Base-by-base conservation (phyloP, 2,329 filamentous ascomycete genomes). In the Lizonia empirigonia region DNA sequence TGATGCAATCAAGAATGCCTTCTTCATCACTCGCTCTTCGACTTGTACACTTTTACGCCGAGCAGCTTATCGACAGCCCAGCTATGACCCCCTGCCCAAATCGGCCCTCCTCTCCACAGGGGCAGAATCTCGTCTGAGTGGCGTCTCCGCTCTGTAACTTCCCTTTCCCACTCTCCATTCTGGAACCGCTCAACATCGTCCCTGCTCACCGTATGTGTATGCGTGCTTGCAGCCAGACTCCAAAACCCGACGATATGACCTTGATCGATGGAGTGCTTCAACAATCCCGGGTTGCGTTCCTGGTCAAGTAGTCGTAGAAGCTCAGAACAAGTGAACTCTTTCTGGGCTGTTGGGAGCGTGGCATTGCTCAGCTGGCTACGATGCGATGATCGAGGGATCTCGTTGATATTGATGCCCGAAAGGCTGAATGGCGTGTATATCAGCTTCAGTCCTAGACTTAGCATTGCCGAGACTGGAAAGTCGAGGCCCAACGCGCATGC, bases 101-200 rank as follows among this genome's bases (percentile, higher is more conserved):
- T 53, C 33, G 60, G 62, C 22, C 62, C 62, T 35, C 60, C 60
- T 52, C 62, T 58, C 62, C 60, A 64, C 5, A 62, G 36, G 13
- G 62, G 62, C 23, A 65, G 35, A 2, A 64, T 54, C 41, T 65
- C 62, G 1, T 51, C 13, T 12, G 53, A 45, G 4, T 44, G 52
- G 16, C 44, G 27, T 23, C 60, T 53, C 29, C 60, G 53, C 34
- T 54, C 42, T 16, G 39, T 36, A 12, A 65, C 51, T 6, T 30
- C 34, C 15, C 26, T 44, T 26, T 64, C 60, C 62, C 62, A 65
- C 29, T 61, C 56, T n/a, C 62, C 62, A 23, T 59, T 45, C 20
- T 61, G 60, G 18, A 65, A 65, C 5, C 53, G 35, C 39, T 60
- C 53, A 7, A 65, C 54, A 40, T 65, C 62, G 4, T 56, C 56